Evolutionary conservation across 345 rosid genomes (phyloP), one percentile per base, ranked within the genome.

Genomic region (Camelina laxa): DNA sequence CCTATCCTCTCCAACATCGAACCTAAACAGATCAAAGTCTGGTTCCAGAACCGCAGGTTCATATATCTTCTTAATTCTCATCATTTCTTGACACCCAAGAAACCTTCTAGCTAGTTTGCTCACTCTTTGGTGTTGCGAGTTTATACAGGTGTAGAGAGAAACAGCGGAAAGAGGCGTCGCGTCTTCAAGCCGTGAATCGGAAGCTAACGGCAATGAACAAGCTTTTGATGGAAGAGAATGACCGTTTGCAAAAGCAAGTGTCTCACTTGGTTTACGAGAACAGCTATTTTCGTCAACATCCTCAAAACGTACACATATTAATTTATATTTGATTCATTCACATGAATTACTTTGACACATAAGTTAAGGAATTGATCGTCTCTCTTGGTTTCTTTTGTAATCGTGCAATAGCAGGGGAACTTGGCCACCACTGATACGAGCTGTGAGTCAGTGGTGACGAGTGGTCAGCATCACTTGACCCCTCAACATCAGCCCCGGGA

Each of bases 21-120:
- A 77, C 95, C 99, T 47, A 96, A 92, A 84, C 99, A 96, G 88
- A 96, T 96, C 93, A 96, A 96, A 87, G 98, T 96, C 75, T 96
- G 99, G 99, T 96, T 96, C 70, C 99, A 96, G 56, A 96, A 96
- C 70, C 96, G 98, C 84, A 92, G 99, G 99, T 91, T 70, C 75
- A 22, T 17, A 24, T 24, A 27, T 45, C 15, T 31, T 60, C 36
- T 53, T 60, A 3, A 12, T 42, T 73, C 11, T 60, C 17, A 16
- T 67, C 9, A 4, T 67, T 73, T 16, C 70, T 73, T 78, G 69
- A 65, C 1, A 13, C 10, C 24, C 77, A 78, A 78, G 69, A 72
- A 77, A 72, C n/a, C 31, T 42, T 64, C 72, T 81, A 69, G 22
- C 70, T 81, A 69, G 22, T 35, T 33, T 69, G 3, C 5, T 62